phyloP scores from a whole-genome alignment of 106 monocot genomes.

The Dendrobium nobile region DNA sequence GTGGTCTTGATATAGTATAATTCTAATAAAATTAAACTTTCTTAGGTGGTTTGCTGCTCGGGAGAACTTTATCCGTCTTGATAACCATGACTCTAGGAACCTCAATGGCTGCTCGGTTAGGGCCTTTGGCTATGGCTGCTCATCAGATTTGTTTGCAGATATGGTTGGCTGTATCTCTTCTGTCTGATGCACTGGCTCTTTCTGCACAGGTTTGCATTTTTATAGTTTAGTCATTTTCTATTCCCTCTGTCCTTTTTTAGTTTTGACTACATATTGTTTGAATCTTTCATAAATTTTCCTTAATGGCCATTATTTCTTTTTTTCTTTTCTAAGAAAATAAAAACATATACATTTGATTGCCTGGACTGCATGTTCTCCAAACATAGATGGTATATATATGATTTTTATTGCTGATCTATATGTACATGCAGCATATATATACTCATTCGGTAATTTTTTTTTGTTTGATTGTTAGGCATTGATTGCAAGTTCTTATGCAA shows the following conservation, averaged over 20 bases:
- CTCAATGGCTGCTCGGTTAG: slow-evolving; percentile 90
- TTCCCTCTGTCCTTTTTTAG: not conserved
- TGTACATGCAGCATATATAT: not conserved
- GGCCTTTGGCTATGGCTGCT: slow-evolving; percentile 88
- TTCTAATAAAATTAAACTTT: slow-evolving; percentile 1
- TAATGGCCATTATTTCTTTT: not conserved
- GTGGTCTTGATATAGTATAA: not conserved
- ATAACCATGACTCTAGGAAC: slow-evolving; percentile 89
- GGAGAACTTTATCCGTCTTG: slow-evolving; percentile 78
- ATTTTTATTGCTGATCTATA: not conserved
- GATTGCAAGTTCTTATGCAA: slow-evolving; percentile 86
- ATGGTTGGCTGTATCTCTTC: slow-evolving; percentile 94
- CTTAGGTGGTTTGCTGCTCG: slow-evolving; percentile 78
- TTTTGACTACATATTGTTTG: not conserved
- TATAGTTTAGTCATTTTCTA: not conserved
- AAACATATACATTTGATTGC: not conserved
- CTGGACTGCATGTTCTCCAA: not conserved
- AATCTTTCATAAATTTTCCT: not conserved
- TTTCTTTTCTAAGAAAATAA: not conserved
- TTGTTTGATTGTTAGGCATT: slow-evolving; percentile 42
- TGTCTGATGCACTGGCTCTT: slow-evolving; percentile 91
- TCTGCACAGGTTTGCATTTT: slow-evolving; percentile 67
- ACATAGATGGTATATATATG: not conserved
- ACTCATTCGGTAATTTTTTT: not conserved
- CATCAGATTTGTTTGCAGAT: slow-evolving; percentile 98